Evolutionary conservation across 73 alveolate genomes (phyloP).

Genomic region (Tetrahymena borealis): DNA sequence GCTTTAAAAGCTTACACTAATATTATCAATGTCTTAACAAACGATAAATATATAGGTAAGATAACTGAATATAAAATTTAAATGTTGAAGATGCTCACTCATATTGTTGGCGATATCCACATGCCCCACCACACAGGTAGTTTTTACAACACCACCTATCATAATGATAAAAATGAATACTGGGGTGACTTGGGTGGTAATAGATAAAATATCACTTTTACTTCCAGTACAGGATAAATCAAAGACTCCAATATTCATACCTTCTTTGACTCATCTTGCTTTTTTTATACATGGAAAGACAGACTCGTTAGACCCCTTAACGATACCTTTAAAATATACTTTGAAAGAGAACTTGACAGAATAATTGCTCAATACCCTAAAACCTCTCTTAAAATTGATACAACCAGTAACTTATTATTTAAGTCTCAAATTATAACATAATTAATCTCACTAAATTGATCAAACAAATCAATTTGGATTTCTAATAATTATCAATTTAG

Average conservation of each 20-base stretch:
- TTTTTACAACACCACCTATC: constrained; percentile 34
- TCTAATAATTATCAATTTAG: too few species aligned
- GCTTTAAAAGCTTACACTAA: not conserved
- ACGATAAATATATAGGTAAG: not conserved
- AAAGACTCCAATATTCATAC: not conserved
- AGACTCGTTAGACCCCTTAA: not conserved
- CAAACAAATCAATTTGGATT: too few species aligned
- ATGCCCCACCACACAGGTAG: constrained; percentile 69
- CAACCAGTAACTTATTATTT: not conserved
- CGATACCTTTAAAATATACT: not conserved
- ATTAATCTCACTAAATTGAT: too few species aligned
- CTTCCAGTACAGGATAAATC: not conserved
- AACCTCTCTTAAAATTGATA: not conserved
- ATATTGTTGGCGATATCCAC: constrained; percentile 72
- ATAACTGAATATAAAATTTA: constrained; percentile 26
- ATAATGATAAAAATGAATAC: constrained; percentile 5
- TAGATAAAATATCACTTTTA: constrained; percentile 5
- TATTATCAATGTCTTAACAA: not conserved
- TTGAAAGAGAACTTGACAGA: not conserved
- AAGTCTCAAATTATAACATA: not conserved
- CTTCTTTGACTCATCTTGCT: not conserved
- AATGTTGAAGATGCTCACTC: constrained; percentile 55
- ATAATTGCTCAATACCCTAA: not conserved
- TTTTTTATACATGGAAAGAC: not conserved
- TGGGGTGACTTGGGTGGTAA: constrained; percentile 71